Evolutionary conservation across 2,329 filamentous ascomycete species (phyloP).

Genomic region (Catunica adiposa): DNA sequence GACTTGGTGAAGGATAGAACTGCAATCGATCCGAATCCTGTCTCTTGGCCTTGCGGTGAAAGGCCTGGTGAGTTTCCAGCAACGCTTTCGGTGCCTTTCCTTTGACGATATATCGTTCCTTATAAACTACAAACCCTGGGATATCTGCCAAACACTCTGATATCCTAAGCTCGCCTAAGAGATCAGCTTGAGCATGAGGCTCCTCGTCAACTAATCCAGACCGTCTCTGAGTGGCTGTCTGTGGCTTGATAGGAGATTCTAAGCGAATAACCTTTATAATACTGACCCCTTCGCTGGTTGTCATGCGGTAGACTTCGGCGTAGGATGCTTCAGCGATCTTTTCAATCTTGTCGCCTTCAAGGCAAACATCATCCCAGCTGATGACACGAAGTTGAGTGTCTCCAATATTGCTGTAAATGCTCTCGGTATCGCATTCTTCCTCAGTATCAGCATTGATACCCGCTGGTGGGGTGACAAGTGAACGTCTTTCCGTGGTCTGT

Average conservation of each 20-base stretch:
- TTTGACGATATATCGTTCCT: conserved; percentile 43
- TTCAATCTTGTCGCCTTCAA: conserved; percentile 33
- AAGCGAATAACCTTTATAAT: conserved; percentile 50
- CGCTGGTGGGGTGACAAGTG: background rate
- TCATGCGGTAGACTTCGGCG: conserved; percentile 48
- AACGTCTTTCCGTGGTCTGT: background rate
- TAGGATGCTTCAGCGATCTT: conserved; percentile 54
- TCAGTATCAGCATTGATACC: background rate
- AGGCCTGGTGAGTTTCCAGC: conserved; percentile 42
- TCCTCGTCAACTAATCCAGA: conserved; percentile 42
- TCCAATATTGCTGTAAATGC: conserved; percentile 11
- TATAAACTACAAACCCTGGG: conserved; percentile 49
- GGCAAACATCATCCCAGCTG: conserved; percentile 42
- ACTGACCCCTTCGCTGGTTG: conserved; percentile 41
- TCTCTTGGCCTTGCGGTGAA: conserved; percentile 36
- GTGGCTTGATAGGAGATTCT: conserved; percentile 38
- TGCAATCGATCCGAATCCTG: conserved; percentile 40
- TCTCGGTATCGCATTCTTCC: conserved; percentile 4
- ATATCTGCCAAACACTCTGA: conserved; percentile 48
- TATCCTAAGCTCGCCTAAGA: conserved; percentile 43
- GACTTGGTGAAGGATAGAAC: conserved; percentile 45
- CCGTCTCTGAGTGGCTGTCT: conserved; percentile 39
- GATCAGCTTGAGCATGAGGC: conserved; percentile 36
- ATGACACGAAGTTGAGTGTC: conserved; percentile 25
- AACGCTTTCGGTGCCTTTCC: conserved; percentile 37